Evolutionary conservation across 352 stramenopile species (phyloP).

Genomic region (Globisporangium orthogonon): DNA sequence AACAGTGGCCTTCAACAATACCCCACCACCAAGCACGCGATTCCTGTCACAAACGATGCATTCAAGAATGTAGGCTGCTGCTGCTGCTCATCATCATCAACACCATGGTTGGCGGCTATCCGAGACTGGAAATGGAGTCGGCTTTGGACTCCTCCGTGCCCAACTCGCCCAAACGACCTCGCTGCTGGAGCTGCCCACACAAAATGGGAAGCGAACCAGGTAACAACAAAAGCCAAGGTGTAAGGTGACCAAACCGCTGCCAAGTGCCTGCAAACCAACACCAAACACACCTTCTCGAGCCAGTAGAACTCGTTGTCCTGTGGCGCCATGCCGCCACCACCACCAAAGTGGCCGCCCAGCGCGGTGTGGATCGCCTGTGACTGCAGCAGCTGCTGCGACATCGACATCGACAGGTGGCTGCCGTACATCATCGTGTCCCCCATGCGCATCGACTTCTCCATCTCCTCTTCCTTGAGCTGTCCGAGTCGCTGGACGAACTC

Average conservation of each 20-base stretch:
- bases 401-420: slow-evolving; percentile 49
- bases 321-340: slow-evolving; percentile 26
- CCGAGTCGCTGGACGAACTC: slow-evolving; percentile 57
- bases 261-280: background rate
- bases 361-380: slow-evolving; percentile 80
- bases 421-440: slow-evolving; percentile 79
- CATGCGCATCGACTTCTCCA: slow-evolving; percentile 84
- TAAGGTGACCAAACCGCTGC: background rate
- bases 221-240: slow-evolving; percentile 1
- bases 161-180: slow-evolving; percentile 39
- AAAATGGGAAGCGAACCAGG: slow-evolving; percentile 8
- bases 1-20: background rate
- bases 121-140: slow-evolving; percentile 47
- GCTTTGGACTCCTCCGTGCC: slow-evolving; percentile 28
- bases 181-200: slow-evolving; percentile 48
- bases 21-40: background rate
- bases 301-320: slow-evolving; percentile 88
- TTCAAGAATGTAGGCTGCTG: background rate
- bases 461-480: slow-evolving; percentile 74
- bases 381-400: slow-evolving; percentile 86
- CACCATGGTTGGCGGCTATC: background rate
- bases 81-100: background rate
- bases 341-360: slow-evolving; percentile 23
- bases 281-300: slow-evolving; percentile 71
- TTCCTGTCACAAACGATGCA: background rate